Conservation (phyloP, 2,329 filamentous ascomycete genomes). For the Fusarium tupiense region DNA sequence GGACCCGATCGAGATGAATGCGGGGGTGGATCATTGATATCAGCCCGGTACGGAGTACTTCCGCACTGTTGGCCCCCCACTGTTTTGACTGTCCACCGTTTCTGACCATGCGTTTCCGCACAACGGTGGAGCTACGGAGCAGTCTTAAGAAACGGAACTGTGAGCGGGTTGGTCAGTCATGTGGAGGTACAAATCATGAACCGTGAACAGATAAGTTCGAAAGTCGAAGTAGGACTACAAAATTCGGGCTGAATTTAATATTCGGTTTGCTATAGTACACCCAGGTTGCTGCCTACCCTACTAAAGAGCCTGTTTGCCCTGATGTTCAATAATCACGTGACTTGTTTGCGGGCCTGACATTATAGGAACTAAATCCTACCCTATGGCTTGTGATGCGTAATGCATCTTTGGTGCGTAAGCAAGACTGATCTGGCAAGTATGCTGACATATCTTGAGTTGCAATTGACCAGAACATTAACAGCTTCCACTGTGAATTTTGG, state of each 20-base stretch:
- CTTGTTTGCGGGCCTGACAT: background rate
- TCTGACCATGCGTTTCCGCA: too few relatives aligned
- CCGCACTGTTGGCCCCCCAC: background rate
- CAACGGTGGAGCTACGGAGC: background rate
- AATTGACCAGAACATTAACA: background rate
- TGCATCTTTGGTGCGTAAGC: background rate
- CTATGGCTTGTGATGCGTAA: background rate
- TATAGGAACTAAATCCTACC: background rate
- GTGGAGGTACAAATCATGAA: background rate
- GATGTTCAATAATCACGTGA: background rate
- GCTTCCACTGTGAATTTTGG: fast-evolving
- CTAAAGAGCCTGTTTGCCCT: background rate
- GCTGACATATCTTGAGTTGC: background rate
- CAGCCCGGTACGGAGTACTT: too few relatives aligned
- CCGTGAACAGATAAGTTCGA: background rate
- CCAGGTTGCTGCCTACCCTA: background rate
- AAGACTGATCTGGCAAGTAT: too few relatives aligned
- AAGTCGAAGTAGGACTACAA: too few relatives aligned
- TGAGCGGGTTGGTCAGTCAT: background rate
- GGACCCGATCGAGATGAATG: background rate
- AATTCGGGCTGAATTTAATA: too few relatives aligned
- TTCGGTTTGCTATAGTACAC: too few relatives aligned
- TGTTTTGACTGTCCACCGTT: background rate
- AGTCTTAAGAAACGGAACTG: background rate
- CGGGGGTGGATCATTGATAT: background rate